Evolutionary conservation across 2,329 filamentous ascomycete genomes (phyloP).

Genomic region (Aciculosporium take): DNA sequence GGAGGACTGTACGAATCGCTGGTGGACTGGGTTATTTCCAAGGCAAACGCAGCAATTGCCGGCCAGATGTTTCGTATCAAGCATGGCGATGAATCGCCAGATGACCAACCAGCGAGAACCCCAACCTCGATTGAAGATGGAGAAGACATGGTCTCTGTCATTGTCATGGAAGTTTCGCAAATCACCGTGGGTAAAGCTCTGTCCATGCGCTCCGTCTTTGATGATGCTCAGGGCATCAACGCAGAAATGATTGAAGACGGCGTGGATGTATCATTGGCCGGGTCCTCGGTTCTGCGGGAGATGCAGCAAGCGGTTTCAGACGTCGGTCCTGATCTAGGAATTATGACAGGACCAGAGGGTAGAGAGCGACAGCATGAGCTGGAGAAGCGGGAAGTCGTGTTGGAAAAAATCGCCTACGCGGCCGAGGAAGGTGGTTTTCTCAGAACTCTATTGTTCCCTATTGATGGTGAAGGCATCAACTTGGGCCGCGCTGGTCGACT

Average conservation of each 20-base stretch:
- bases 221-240: slow-evolving; percentile 86
- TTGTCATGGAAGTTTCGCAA: slow-evolving; percentile 72
- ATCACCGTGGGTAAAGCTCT: slow-evolving; percentile 72
- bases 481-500: slow-evolving; percentile 67
- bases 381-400: slow-evolving; percentile 66
- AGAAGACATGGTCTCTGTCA: slow-evolving; percentile 77
- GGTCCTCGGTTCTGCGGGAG: slow-evolving; percentile 73
- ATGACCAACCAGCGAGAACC: slow-evolving; percentile 46
- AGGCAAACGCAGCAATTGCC: slow-evolving; percentile 75
- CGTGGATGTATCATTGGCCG: slow-evolving; percentile 56
- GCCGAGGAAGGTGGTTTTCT: slow-evolving; percentile 73
- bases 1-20: slow-evolving; percentile 83
- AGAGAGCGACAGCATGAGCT: slow-evolving; percentile 63
- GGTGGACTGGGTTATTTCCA: slow-evolving; percentile 85
- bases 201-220: slow-evolving; percentile 82
- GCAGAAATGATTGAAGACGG: slow-evolving; percentile 95
- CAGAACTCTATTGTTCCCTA: slow-evolving; percentile 66
- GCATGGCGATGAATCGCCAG: slow-evolving; percentile 52
- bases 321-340: slow-evolving; percentile 65
- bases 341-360: slow-evolving; percentile 50
- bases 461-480: slow-evolving; percentile 62
- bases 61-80: slow-evolving; percentile 55
- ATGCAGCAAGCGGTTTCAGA: slow-evolving; percentile 72
- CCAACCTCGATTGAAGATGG: slow-evolving; percentile 56
- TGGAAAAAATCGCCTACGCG: slow-evolving; percentile 78